Evolutionary conservation across 805 yeast genomes (phyloP), one percentile per base, ranked within the genome.

Genomic region (Myxozyma udenii): DNA sequence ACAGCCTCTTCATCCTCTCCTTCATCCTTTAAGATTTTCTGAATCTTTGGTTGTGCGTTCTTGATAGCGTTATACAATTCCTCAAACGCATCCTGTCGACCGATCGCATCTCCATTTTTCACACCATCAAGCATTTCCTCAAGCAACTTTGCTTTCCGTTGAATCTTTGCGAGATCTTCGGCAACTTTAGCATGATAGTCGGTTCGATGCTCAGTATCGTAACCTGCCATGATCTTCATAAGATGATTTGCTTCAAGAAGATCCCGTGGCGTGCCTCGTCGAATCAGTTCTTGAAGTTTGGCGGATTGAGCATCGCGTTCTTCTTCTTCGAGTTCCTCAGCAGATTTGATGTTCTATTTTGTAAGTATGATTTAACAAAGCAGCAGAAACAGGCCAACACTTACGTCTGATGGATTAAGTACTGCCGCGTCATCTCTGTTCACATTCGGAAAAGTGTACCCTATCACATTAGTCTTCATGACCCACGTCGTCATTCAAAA

Each of bases 161-260:
- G 83, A 63, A 93, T 76, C 66, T 86, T 84, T 43, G 85, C 87
- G 47, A 93, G 74, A 64, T 93, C 98, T 58, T 85, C 87, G 30
- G 84, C 82, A 30, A 90, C 84, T 61, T 85, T 81, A 50, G 85
- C 87, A 64, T 81, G 82, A 59, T 88, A 85, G 62, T 83, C 86
- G 48, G 80, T 79, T 55, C 78, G 73, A 55, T 82, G 80, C 66
- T 89, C 96, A 63, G 86, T 88, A 68, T 86, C 86, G 74, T 88
- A 93, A 4, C 99, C 99, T 3, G 98, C 95, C 96, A 93, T 89
- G 61, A 93, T 81, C 68, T 91, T 89, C 98, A 93, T 93, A 68
- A 93, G 77, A 62, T 86, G 87, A 69, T 93, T 93, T 40, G 99
- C 99, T 69, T 93, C 98, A 62, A 84, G 87, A 65, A 93, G 78